Percentiles rank a stretch among this genome's conserved stretches.
These are phyloP conservation scores for Penicillium sp. DNA, from an alignment of 2,329 filamentous ascomycete genomes.

Conservation along the genomic window DNA sequence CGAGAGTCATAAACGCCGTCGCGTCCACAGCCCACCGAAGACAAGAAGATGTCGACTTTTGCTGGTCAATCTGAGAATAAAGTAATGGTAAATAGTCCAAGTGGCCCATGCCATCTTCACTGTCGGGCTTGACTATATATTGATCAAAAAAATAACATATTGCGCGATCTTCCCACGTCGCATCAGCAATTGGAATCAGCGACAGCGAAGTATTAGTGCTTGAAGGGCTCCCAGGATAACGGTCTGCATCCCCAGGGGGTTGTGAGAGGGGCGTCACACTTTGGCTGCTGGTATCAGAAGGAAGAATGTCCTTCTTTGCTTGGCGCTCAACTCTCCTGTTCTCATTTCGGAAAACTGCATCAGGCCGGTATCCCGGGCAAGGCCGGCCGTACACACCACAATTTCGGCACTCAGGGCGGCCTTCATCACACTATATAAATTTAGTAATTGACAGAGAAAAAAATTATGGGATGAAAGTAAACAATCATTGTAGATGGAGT, in stretches of 20 bases:
- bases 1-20: slow-evolving; percentile 35
- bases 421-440: slow-evolving; percentile 37
- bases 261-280: not conserved
- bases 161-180: slow-evolving; percentile 38
- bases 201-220: slow-evolving; percentile 10
- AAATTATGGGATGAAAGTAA: not conserved
- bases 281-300: not conserved
- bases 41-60: slow-evolving; percentile 20
- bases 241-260: not conserved
- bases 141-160: slow-evolving; percentile 45
- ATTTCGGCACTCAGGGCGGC: slow-evolving; percentile 36
- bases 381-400: slow-evolving; percentile 36
- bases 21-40: slow-evolving; percentile 38
- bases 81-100: slow-evolving; percentile 38
- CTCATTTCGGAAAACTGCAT: slow-evolving; percentile 38
- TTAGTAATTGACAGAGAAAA: not conserved
- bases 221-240: not conserved
- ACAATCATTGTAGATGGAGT: not conserved
- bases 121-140: slow-evolving; percentile 31
- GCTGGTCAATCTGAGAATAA: slow-evolving; percentile 30
- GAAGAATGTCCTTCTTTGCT: slow-evolving; percentile 21
- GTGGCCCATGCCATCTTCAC: slow-evolving; percentile 30
- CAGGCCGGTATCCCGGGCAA: slow-evolving; percentile 39
- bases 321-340: slow-evolving; percentile 30
- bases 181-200: slow-evolving; percentile 26